These are phyloP conservation scores for Cutaneotrichosporon dermatis DNA, from an alignment of 1,284 basidiomycete genomes.

Conservation along the genomic window DNA sequence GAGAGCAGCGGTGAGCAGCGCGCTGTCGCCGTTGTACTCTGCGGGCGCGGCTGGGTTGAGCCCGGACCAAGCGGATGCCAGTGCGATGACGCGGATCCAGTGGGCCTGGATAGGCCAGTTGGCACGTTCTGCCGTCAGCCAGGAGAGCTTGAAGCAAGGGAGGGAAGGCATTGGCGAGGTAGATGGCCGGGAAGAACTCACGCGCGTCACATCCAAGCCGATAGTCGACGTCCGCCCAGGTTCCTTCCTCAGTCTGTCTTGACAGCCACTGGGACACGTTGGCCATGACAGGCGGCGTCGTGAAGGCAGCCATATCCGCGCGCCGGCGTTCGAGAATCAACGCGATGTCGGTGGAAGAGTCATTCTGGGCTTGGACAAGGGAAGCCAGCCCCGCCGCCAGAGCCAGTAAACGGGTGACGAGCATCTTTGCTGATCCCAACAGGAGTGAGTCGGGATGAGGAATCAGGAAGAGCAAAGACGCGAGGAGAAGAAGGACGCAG, in stretches of 20 bases:
- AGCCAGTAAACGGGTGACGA: not conserved
- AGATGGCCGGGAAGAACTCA: constrained; percentile 10
- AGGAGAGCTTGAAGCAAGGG: too few species aligned
- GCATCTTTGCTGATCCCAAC: not conserved
- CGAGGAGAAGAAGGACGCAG: too few species aligned
- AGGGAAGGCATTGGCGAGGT: too few species aligned
- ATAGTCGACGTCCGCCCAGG: constrained; percentile 60
- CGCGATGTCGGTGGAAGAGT: constrained; percentile 6
- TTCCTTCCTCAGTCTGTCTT: constrained; percentile 49
- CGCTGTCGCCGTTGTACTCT: constrained; percentile 49
- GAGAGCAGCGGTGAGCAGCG: constrained; percentile 51
- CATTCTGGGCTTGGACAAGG: not conserved
- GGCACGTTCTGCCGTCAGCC: constrained; percentile 47
- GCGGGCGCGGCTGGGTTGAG: constrained; percentile 44
- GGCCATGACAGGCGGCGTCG: constrained; percentile 9
- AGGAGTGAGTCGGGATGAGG: too few species aligned
- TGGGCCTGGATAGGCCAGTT: constrained; percentile 65
- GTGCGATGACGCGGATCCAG: constrained; percentile 57
- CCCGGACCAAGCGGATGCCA: constrained; percentile 60
- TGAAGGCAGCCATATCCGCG: constrained; percentile 22
- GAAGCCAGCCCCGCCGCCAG: not conserved
- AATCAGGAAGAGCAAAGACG: too few species aligned
- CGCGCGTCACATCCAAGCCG: constrained; percentile 58
- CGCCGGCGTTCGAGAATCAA: constrained; percentile 17
- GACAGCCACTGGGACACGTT: constrained; percentile 17